These are phyloP conservation scores for Amanita pseudoporphyria DNA, from an alignment of 768 basidiomycete genomes.

Conservation along the genomic window DNA sequence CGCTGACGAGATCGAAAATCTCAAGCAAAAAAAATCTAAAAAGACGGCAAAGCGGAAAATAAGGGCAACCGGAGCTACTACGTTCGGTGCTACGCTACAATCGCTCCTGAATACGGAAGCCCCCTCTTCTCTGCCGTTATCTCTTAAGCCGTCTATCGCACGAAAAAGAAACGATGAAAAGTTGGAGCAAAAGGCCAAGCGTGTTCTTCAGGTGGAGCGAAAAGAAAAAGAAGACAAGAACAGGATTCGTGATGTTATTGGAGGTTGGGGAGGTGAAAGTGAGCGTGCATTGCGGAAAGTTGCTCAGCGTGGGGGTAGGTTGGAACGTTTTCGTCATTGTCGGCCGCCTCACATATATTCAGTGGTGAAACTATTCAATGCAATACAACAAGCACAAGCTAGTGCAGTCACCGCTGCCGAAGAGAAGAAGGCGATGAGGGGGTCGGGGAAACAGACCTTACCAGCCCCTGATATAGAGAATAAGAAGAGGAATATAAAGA, in stretches of 20 bases:
- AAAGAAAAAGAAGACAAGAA: slow-evolving; percentile 68
- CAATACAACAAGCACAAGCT: slow-evolving; percentile 73
- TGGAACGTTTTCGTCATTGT: slow-evolving; percentile 2
- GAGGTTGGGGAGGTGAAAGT: slow-evolving; percentile 83
- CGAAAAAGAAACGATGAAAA: slow-evolving; percentile 68
- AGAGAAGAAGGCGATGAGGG: slow-evolving; percentile 50
- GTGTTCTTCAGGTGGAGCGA: slow-evolving; percentile 58
- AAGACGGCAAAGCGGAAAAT: slow-evolving; percentile 80
- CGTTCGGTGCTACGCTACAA: slow-evolving; percentile 69
- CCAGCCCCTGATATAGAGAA: slow-evolving; percentile 51
- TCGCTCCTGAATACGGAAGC: slow-evolving; percentile 62
- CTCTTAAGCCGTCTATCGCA: slow-evolving; percentile 67
- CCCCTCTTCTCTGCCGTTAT: slow-evolving; percentile 63
- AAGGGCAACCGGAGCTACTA: slow-evolving; percentile 63
- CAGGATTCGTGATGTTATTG: slow-evolving; percentile 61
- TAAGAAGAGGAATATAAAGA: slow-evolving; percentile 36
- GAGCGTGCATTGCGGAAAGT: slow-evolving; percentile 72
- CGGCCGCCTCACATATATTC: neutral
- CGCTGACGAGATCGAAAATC: slow-evolving; percentile 52
- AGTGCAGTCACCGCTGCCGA: slow-evolving; percentile 42
- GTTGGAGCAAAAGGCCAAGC: slow-evolving; percentile 62
- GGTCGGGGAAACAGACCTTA: slow-evolving; percentile 65
- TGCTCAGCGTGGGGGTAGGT: slow-evolving; percentile 75
- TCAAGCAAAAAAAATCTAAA: slow-evolving; percentile 55
- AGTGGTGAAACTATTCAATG: slow-evolving; percentile 86